Conservation (phyloP, 2,329 filamentous ascomycete genomes). For the Gremmenia infestans region DNA sequence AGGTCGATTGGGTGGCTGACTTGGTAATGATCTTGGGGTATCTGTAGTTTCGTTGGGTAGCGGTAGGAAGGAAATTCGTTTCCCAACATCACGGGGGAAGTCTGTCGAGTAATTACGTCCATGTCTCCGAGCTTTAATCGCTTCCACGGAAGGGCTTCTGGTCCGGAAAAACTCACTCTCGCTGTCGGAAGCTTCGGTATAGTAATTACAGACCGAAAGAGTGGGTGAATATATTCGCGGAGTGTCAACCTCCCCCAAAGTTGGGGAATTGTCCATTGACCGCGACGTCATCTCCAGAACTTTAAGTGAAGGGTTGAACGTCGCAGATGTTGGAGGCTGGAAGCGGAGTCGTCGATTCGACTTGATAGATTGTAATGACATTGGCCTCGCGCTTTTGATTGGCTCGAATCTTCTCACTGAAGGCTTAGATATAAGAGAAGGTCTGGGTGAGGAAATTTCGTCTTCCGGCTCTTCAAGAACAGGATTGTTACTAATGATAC, state of each 20-base stretch:
- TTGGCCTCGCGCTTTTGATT: constrained; percentile 12
- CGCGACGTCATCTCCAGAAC: constrained; percentile 5
- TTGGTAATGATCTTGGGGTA: not conserved
- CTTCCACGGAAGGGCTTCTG: constrained; percentile 1
- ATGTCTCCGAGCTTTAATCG: constrained; percentile 10
- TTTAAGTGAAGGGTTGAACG: constrained; percentile 19
- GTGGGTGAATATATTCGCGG: constrained; percentile 17
- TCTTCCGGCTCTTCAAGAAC: constrained; percentile 25
- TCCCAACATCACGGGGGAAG: not conserved
- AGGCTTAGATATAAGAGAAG: constrained; percentile 6
- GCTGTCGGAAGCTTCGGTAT: constrained; percentile 7
- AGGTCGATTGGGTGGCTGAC: not conserved
- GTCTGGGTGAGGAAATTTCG: constrained; percentile 6
- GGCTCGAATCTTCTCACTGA: constrained; percentile 8
- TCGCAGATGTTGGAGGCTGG: constrained; percentile 19
- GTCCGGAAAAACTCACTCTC: constrained; percentile 22
- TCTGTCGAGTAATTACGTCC: constrained; percentile 13
- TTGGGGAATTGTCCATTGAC: constrained; percentile 3
- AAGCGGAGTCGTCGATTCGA: constrained; percentile 4
- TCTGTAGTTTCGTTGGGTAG: not conserved
- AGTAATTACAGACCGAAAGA: constrained; percentile 22
- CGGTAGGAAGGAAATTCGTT: constrained; percentile 9
- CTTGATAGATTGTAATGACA: constrained; percentile 4
- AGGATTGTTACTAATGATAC: constrained; percentile 14
- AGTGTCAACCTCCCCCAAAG: not conserved